These are phyloP conservation scores for Didymella keratinophila DNA, from an alignment of 2,329 filamentous ascomycete species.

Conservation along the genomic window DNA sequence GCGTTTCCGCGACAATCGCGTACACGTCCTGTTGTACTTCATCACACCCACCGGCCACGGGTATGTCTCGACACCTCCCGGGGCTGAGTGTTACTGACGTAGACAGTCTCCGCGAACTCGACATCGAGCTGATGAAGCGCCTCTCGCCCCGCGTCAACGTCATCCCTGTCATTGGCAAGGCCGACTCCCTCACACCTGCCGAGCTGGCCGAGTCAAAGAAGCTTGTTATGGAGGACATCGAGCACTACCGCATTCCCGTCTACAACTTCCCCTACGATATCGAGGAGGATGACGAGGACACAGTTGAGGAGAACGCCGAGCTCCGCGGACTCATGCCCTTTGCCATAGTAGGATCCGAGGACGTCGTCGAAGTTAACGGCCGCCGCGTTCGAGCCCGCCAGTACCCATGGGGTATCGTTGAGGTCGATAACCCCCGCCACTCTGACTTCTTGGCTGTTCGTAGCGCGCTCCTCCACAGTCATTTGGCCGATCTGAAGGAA, in stretches of 20 bases:
- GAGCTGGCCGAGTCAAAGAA: slow-evolving; percentile 99
- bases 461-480: slow-evolving; percentile 95
- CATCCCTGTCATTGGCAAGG: slow-evolving; percentile 98
- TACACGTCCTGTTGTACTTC: slow-evolving; percentile 98
- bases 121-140: slow-evolving; percentile 99
- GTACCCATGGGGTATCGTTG: slow-evolving; percentile 98
- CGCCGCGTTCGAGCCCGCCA: slow-evolving; percentile 92
- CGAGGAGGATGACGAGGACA: slow-evolving; percentile 99
- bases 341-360: slow-evolving; percentile 97
- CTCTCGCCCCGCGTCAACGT: slow-evolving; percentile 98
- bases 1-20: slow-evolving; percentile 98
- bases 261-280: slow-evolving; percentile 99
- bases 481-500: slow-evolving; percentile 97
- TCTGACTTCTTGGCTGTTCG: slow-evolving; percentile 98
- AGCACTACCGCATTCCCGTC: slow-evolving; percentile 98
- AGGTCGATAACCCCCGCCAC: slow-evolving; percentile 98
- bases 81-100: slow-evolving; percentile 24
- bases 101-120: slow-evolving; percentile 89
- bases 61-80: slow-evolving; percentile 59
- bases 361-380: slow-evolving; percentile 91
- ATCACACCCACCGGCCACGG: slow-evolving; percentile 98
- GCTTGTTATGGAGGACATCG: slow-evolving; percentile 99
- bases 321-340: slow-evolving; percentile 98
- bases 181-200: slow-evolving; percentile 93
- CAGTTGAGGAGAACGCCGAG: slow-evolving; percentile 98